Base-by-base conservation (phyloP, 441 rosid species). In the Brassica balearica region DNA sequence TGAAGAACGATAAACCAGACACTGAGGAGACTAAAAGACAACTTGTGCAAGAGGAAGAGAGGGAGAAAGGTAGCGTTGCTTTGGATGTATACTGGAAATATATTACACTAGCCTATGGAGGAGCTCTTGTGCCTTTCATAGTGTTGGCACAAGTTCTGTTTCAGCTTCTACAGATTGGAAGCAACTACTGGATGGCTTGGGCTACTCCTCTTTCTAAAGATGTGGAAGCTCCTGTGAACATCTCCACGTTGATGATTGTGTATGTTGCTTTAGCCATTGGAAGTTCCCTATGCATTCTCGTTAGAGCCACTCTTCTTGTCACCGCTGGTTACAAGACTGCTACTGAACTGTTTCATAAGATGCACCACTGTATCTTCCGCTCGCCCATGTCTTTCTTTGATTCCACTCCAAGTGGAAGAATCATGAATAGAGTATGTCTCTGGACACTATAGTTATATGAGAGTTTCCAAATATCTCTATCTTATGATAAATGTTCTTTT, bases 181-280 rank as follows among this genome's bases (percentile, higher is more conserved):
- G 97, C 85, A 91, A 91, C 80, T 93, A 93, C 75, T 96, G 98
- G 99, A 92, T 96, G 94, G 92, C 99, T 11, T 92, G 92, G 98
- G 98, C 88, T 76, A 87, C 91, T 83, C 95, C 97, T 0, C 83
- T 84, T 67, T 89, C 98, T 1, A 72, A 83, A 74, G 94, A 88
- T 72, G 81, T 65, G 22, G 82, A 89, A 78, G 90, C 93, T 77
- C 68, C 75, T 15, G 97, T 91, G 55, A 72, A 80, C 23, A 70
- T 74, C 43, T 82, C 82, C 0, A 91, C 79, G 2, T 82, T 93
- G 1, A 83, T 95, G 77, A 71, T 79, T 61, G 98, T 95, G 14
- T 93, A 90, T 73, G 89, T 90, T n/a, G 86, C 77, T 72, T 80
- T 95, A 78, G 86, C 94, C 3, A 12, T 87, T 77, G 96, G 88